Conservation (phyloP, 495 filamentous ascomycete genomes). For the Hyaloscypha bicolor region DNA sequence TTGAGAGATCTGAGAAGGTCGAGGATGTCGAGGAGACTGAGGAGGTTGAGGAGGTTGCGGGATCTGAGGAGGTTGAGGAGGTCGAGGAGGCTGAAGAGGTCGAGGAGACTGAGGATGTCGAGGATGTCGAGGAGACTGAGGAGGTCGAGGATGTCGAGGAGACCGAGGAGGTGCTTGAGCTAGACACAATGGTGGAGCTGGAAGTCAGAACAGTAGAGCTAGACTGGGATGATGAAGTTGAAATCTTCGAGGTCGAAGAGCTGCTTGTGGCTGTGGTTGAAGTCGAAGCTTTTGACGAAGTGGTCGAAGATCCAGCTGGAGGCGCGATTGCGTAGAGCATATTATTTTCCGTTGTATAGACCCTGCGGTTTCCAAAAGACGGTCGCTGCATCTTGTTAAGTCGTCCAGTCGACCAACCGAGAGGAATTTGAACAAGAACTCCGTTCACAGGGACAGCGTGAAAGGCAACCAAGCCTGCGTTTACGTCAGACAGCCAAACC, state of each 20-base stretch:
- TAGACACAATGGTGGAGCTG: no score
- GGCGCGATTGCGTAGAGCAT: slow-evolving; percentile 37
- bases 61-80: no score
- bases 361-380: slow-evolving; percentile 41
- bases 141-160: no score
- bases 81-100: no score
- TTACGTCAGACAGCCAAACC: slow-evolving; percentile 45
- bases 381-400: slow-evolving; percentile 46
- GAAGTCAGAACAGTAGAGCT: background rate
- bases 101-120: no score
- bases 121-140: no score
- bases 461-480: slow-evolving; percentile 43
- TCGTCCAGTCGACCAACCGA: slow-evolving; percentile 36
- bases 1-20: background rate
- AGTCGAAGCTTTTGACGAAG: background rate
- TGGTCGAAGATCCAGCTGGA: slow-evolving; percentile 27
- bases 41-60: no score
- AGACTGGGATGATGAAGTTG: slow-evolving; percentile 1
- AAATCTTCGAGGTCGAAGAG: background rate
- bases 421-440: slow-evolving; percentile 35
- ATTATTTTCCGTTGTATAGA: slow-evolving; percentile 37
- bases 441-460: slow-evolving; percentile 39
- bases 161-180: no score
- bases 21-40: no score
- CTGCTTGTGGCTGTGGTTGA: no score